Evolutionary conservation across 352 stramenopile genomes (phyloP).

Genomic region (Elongisporangium senticosum): DNA sequence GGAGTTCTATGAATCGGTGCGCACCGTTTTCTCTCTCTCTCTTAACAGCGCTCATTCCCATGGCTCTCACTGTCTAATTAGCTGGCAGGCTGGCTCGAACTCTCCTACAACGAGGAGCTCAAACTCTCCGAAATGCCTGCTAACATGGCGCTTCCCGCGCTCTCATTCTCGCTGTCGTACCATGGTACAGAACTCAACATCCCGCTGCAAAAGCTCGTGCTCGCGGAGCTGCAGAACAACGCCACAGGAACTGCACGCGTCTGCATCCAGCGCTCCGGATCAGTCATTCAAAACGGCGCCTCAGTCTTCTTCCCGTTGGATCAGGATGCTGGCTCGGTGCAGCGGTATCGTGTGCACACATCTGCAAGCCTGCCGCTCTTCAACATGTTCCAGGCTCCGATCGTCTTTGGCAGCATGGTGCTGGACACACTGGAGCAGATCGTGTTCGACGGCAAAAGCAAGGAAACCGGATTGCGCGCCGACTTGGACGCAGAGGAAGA

Average conservation of each 20-base stretch:
- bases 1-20: constrained; percentile 61
- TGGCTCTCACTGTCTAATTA: constrained; percentile 7
- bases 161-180: constrained; percentile 46
- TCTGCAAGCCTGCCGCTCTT: constrained; percentile 43
- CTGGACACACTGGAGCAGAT: constrained; percentile 37
- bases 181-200: constrained; percentile 20
- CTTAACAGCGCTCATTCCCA: background rate
- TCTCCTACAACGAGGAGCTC: constrained; percentile 35
- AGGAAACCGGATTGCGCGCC: constrained; percentile 22
- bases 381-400: constrained; percentile 61
- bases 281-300: constrained; percentile 49
- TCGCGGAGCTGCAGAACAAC: constrained; percentile 22
- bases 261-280: constrained; percentile 49
- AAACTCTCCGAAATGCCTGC: constrained; percentile 38
- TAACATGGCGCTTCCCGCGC: constrained; percentile 17
- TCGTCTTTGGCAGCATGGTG: constrained; percentile 60
- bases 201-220: constrained; percentile 37
- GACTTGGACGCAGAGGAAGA: background rate
- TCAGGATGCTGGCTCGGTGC: constrained; percentile 26
- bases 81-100: constrained; percentile 45
- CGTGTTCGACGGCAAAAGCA: constrained; percentile 34
- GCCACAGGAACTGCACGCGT: constrained; percentile 8
- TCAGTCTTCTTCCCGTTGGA: constrained; percentile 42
- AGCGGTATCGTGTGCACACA: constrained; percentile 47
- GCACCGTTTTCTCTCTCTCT: background rate